Percentiles rank a stretch among this genome's conserved stretches.
Evolutionary conservation across 495 filamentous ascomycete genomes (phyloP).

Genomic region (Aspergillus haitiensis): DNA sequence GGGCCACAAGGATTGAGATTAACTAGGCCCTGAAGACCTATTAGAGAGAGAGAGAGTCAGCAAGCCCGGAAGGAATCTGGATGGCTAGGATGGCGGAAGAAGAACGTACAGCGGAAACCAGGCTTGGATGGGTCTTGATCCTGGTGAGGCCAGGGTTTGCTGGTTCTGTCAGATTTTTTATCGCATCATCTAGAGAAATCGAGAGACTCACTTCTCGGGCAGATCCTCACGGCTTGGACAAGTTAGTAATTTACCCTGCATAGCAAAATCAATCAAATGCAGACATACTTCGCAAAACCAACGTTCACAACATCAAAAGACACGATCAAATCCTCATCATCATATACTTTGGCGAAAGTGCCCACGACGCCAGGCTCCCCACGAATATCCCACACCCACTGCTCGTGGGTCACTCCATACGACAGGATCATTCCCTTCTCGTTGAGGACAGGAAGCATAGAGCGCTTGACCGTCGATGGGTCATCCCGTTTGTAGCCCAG

Average conservation of each 20-base stretch:
- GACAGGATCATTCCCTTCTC: conserved; percentile 45
- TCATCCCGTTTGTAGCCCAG: conserved; percentile 43
- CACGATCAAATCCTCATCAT: conserved; percentile 44
- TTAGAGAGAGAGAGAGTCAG: background rate
- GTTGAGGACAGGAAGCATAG: conserved; percentile 42
- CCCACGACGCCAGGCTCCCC: conserved; percentile 43
- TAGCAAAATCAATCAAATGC: background rate
- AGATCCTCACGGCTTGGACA: conserved; percentile 32
- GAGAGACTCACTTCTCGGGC: conserved; percentile 25
- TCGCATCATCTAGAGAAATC: background rate
- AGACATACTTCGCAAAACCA: conserved; percentile 35
- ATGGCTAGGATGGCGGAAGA: background rate
- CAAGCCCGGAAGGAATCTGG: background rate
- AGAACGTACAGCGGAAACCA: conserved; percentile 39
- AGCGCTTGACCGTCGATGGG: conserved; percentile 34
- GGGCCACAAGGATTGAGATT: conserved; percentile 46
- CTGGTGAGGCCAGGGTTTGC: conserved; percentile 48
- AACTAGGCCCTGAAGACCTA: conserved; percentile 47
- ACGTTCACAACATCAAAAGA: conserved; percentile 50
- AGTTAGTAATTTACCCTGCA: background rate
- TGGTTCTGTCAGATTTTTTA: background rate
- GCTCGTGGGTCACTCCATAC: conserved; percentile 44
- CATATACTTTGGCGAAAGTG: conserved; percentile 43
- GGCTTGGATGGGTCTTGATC: conserved; percentile 46
- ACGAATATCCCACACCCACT: conserved; percentile 45